phyloP scores from a whole-genome alignment of 2,329 filamentous ascomycete genomes.

The Neonectria hederae region DNA sequence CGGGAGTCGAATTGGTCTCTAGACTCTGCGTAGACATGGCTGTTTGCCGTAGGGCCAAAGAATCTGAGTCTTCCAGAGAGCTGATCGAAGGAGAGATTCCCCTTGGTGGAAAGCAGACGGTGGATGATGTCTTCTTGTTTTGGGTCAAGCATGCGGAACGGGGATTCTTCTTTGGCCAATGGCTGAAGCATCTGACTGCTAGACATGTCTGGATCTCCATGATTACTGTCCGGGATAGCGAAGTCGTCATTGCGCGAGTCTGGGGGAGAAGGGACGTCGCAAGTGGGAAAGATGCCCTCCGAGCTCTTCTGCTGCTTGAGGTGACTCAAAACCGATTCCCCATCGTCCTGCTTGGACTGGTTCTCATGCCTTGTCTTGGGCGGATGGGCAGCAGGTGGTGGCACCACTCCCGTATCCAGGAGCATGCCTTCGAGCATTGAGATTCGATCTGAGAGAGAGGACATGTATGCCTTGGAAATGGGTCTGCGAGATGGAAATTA shows the following conservation, averaged over 20 bases:
- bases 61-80: conserved; percentile 60
- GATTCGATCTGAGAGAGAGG: conserved; percentile 64
- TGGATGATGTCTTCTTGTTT: conserved; percentile 60
- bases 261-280: conserved; percentile 44
- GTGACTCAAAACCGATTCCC: not conserved
- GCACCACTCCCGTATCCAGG: conserved; percentile 57
- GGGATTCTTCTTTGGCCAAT: conserved; percentile 43
- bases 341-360: conserved; percentile 37
- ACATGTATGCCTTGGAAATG: conserved; percentile 67
- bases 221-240: conserved; percentile 39
- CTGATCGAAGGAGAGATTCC: conserved; percentile 62
- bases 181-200: conserved; percentile 35
- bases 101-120: conserved; percentile 58
- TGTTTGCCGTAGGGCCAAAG: conserved; percentile 64
- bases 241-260: conserved; percentile 48
- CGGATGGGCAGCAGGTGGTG: conserved; percentile 62
- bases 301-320: conserved; percentile 18
- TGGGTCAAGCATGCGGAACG: conserved; percentile 49
- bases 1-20: conserved; percentile 47
- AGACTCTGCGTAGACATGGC: conserved; percentile 58
- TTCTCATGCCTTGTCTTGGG: conserved; percentile 59
- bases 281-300: conserved; percentile 27
- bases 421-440: conserved; percentile 62
- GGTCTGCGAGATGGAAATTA: conserved; percentile 50
- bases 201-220: conserved; percentile 31